These are phyloP conservation scores for Fusarium keratoplasticum DNA, from an alignment of 2,329 filamentous ascomycete species.

Conservation along the genomic window DNA sequence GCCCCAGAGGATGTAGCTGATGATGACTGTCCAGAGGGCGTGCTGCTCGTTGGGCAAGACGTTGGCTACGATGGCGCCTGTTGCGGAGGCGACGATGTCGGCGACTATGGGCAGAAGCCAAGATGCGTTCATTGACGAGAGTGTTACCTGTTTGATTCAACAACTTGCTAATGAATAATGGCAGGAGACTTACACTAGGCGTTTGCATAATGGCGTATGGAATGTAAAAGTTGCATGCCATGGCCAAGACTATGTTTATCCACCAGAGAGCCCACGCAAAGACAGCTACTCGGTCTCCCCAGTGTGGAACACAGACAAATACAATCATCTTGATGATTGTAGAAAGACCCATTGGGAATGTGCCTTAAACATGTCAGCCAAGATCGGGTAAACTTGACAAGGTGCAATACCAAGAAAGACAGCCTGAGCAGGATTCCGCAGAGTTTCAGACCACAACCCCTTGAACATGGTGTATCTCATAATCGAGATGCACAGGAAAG, in stretches of 20 bases:
- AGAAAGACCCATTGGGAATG: constrained; percentile 72
- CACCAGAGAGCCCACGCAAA: constrained; percentile 67
- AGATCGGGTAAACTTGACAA: background rate
- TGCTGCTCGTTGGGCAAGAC: constrained; percentile 61
- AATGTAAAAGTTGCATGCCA: constrained; percentile 59
- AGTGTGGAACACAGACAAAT: constrained; percentile 66
- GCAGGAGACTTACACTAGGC: constrained; percentile 48
- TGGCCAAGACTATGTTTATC: constrained; percentile 59
- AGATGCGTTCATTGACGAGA: constrained; percentile 64
- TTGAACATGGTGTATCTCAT: constrained; percentile 71
- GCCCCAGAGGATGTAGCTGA: constrained; percentile 72
- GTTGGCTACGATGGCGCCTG: constrained; percentile 68
- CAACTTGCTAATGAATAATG: constrained; percentile 11
- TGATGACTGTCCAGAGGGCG: constrained; percentile 66
- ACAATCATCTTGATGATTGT: constrained; percentile 72
- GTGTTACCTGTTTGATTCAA: constrained; percentile 26
- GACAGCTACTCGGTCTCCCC: constrained; percentile 64
- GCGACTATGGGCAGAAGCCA: constrained; percentile 73
- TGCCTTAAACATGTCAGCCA: constrained; percentile 55
- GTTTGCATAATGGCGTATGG: constrained; percentile 59
- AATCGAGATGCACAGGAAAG: constrained; percentile 62
- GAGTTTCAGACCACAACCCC: constrained; percentile 70
- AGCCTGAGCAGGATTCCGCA: constrained; percentile 70
- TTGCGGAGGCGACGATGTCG: constrained; percentile 69
- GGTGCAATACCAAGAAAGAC: constrained; percentile 34